Percentiles rank a stretch among this genome's conserved stretches.
Evolutionary conservation across 176 grass and related monocot genomes (phyloP).

Genomic region (Aegilops speltoides): DNA sequence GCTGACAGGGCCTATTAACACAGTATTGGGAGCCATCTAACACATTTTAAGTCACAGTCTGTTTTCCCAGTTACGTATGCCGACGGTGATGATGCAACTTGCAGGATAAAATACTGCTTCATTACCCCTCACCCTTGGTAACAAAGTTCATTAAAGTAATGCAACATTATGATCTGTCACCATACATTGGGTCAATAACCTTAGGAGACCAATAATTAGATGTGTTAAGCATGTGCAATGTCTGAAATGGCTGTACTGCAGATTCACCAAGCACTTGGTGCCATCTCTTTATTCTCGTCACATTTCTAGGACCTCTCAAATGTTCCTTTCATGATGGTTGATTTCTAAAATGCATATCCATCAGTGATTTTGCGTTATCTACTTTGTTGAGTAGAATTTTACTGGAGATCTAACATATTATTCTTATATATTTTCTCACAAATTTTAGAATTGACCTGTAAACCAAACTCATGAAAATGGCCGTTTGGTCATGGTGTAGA

Average conservation of each 20-base stretch:
- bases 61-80: neutral
- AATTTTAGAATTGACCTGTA: neutral
- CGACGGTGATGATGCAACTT: conserved; percentile 8
- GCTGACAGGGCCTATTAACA: neutral
- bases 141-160: conserved; percentile 25
- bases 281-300: neutral
- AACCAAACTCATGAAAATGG: conserved; percentile 9
- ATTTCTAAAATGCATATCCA: conserved; percentile 5
- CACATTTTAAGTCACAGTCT: neutral
- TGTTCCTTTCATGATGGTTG: conserved; percentile 4
- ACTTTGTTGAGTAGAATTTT: conserved; percentile 8
- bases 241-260: conserved; percentile 29
- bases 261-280: neutral
- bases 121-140: conserved; percentile 14
- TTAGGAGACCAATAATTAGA: conserved; percentile 19
- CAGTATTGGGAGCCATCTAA: neutral
- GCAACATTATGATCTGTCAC: conserved; percentile 8
- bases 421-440: neutral
- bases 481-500: conserved; percentile 10
- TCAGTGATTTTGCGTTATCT: neutral
- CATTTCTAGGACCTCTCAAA: conserved; percentile 37
- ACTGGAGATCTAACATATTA: conserved; percentile 15
- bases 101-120: conserved; percentile 30
- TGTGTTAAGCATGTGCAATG: conserved; percentile 35
- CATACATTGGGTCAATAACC: conserved; percentile 17